These are phyloP conservation scores for Arachis hypogaea DNA, from an alignment of 306 rosid genomes.

Conservation along the genomic window DNA sequence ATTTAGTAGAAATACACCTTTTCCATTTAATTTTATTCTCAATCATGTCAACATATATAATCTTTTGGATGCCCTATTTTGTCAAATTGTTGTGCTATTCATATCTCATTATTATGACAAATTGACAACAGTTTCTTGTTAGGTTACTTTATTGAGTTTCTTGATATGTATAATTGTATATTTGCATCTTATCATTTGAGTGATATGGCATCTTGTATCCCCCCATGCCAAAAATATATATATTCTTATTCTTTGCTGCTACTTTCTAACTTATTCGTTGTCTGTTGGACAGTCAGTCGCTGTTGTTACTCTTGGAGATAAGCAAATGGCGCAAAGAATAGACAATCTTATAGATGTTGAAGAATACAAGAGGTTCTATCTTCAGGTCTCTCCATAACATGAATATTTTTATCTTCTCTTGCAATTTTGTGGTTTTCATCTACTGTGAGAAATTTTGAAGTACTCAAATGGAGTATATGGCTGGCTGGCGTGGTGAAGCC, in stretches of 20 bases:
- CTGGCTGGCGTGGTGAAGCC: constrained; percentile 24
- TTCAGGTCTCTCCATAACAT: constrained; percentile 68
- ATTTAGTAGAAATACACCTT: constrained; percentile 4
- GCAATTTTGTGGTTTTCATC: constrained; percentile 18
- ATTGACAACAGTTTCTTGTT: background rate
- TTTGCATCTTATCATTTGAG: background rate
- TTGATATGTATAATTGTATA: too few relatives aligned
- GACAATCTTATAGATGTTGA: constrained; percentile 84
- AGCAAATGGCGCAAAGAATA: constrained; percentile 92
- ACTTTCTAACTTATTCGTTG: background rate
- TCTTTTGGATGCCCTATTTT: constrained; percentile 24
- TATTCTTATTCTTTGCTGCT: background rate
- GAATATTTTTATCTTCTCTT: constrained; percentile 29
- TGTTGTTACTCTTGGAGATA: constrained; percentile 93
- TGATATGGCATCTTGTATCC: too few relatives aligned
- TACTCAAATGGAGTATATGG: background rate
- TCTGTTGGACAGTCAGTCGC: constrained; percentile 76
- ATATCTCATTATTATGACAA: constrained; percentile 19
- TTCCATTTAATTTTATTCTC: background rate
- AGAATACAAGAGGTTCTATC: constrained; percentile 89
- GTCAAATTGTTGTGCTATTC: constrained; percentile 20
- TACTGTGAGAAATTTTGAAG: constrained; percentile 28
- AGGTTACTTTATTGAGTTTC: background rate
- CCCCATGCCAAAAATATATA: too few relatives aligned
- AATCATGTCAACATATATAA: constrained; percentile 1